These are phyloP conservation scores for Babesia gibsoni DNA, from an alignment of 169 alveolate species.

Conservation along the genomic window DNA sequence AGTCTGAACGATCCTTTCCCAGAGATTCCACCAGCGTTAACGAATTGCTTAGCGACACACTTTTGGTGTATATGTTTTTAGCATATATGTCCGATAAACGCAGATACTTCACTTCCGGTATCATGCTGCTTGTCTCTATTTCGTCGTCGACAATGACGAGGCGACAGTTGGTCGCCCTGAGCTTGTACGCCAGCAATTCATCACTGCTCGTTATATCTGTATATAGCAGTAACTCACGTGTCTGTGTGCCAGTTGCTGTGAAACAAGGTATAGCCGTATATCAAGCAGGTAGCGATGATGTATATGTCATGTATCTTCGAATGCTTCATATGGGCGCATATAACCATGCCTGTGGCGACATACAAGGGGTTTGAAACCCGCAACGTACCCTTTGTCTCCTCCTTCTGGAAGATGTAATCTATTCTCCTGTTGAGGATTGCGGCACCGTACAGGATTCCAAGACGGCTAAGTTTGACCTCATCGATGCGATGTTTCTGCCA, in stretches of 20 bases:
- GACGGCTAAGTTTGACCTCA: conserved; percentile 55
- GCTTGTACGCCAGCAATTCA: conserved; percentile 45
- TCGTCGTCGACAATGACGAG: conserved; percentile 64
- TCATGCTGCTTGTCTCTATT: conserved; percentile 48
- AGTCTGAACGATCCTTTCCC: conserved; percentile 56
- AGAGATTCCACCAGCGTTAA: conserved; percentile 60
- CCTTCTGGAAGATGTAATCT: conserved; percentile 47
- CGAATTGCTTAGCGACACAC: conserved; percentile 46
- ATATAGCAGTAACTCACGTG: not conserved
- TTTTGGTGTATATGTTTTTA: conserved; percentile 40
- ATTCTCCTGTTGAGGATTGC: conserved; percentile 52
- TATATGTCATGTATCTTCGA: conserved; percentile 61
- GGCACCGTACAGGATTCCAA: conserved; percentile 62
- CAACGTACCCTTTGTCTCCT: conserved; percentile 40
- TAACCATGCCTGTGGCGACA: conserved; percentile 44
- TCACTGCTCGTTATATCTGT: conserved; percentile 8
- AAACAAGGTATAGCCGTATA: conserved; percentile 56
- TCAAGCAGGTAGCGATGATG: conserved; percentile 60
- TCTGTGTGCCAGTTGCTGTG: conserved; percentile 65
- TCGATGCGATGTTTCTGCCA: conserved; percentile 60
- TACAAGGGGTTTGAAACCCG: not conserved
- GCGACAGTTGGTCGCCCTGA: conserved; percentile 49
- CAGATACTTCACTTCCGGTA: conserved; percentile 58
- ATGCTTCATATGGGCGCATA: conserved; percentile 65
- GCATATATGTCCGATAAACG: conserved; percentile 60